phyloP scores from a whole-genome alignment of 2,329 filamentous ascomycete species.

The Monosporascus sp. region DNA sequence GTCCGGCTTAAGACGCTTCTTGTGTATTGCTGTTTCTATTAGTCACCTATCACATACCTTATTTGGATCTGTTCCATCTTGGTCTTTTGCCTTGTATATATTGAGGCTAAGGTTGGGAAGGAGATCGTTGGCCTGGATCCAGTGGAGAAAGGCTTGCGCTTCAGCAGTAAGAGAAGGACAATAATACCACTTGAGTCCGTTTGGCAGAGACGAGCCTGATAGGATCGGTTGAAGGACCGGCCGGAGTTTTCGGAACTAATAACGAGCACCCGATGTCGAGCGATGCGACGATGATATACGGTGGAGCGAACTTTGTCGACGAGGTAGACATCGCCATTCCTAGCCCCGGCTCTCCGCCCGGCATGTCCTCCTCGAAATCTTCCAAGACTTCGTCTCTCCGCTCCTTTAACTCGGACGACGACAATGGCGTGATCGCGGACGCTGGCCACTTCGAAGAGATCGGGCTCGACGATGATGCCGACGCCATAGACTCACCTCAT shows the following conservation, averaged over 20 bases:
- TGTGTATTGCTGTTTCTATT: no score
- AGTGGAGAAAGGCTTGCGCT: neutral
- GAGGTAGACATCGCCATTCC: constrained; percentile 33
- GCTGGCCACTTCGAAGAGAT: constrained; percentile 90
- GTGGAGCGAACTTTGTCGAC: constrained; percentile 28
- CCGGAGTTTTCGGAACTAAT: neutral
- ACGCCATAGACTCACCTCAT: constrained; percentile 27
- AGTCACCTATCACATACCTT: no score
- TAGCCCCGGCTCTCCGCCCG: constrained; percentile 64
- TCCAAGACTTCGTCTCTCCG: constrained; percentile 87
- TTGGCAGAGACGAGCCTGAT: neutral
- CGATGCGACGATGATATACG: constrained; percentile 35
- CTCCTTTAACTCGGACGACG: constrained; percentile 69
- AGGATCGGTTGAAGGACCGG: neutral
- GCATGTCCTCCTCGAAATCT: constrained; percentile 77
- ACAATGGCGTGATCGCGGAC: constrained; percentile 65
- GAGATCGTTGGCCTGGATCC: neutral
- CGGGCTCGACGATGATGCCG: constrained; percentile 68
- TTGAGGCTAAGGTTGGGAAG: neutral
- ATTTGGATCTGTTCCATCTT: no score
- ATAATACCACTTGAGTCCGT: neutral
- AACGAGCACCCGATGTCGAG: constrained; percentile 7
- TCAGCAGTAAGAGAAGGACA: neutral
- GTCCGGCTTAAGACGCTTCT: no score
- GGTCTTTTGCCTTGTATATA: no score